phyloP scores from a whole-genome alignment of 768 basidiomycete species.

The Xerocomus potaroensis region DNA sequence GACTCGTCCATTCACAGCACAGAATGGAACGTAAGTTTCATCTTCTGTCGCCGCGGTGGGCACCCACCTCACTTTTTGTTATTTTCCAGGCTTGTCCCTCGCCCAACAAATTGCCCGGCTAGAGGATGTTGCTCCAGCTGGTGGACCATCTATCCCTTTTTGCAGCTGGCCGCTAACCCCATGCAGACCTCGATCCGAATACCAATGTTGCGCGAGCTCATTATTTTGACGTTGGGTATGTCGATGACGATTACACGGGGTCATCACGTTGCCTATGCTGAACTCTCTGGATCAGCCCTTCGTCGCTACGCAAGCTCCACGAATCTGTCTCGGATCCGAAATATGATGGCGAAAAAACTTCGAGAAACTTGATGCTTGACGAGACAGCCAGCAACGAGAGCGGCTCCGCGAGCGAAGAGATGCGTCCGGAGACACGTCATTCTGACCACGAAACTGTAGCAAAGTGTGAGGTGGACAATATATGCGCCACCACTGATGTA shows the following conservation, averaged over 20 bases:
- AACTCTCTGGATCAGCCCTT: constrained; percentile 46
- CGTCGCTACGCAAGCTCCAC: constrained; percentile 59
- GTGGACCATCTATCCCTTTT: constrained; percentile 36
- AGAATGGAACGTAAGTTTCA: constrained; percentile 28
- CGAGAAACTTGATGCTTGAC: constrained; percentile 52
- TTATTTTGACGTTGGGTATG: constrained; percentile 81
- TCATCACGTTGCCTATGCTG: not conserved
- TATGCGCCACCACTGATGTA: constrained; percentile 10
- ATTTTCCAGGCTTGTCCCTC: constrained; percentile 47
- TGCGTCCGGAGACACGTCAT: constrained; percentile 1
- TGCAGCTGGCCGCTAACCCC: constrained; percentile 6
- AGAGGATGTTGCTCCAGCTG: constrained; percentile 62
- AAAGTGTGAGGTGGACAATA: constrained; percentile 10
- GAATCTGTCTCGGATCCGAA: constrained; percentile 71
- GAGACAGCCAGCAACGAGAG: constrained; percentile 25
- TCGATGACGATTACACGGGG: constrained; percentile 8
- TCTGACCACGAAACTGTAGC: constrained; percentile 12
- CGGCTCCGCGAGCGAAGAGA: constrained; percentile 13
- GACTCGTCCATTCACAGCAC: not conserved
- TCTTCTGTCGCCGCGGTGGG: not conserved
- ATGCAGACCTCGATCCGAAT: constrained; percentile 60
- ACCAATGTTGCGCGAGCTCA: constrained; percentile 56
- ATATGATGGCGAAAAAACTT: constrained; percentile 67
- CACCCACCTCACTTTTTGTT: constrained; percentile 3
- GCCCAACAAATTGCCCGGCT: constrained; percentile 82